Evolutionary conservation across 305 asterid genomes (phyloP), one percentile per base, ranked within the genome.

Genomic region (Andrographis paniculata): DNA sequence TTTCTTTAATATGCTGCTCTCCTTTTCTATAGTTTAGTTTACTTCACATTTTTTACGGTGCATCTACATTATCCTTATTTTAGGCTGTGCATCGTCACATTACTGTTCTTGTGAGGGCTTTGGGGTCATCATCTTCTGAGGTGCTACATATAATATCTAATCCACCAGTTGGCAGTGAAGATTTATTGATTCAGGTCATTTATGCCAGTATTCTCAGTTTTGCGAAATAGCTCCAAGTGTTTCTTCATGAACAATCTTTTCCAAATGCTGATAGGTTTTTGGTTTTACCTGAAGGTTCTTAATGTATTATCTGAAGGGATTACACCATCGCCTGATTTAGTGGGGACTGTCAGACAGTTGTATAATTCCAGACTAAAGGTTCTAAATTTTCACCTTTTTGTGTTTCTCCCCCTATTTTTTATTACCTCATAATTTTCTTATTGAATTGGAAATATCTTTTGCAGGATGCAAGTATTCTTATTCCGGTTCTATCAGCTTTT

Each of bases 81-180:
- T 62, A 92, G 99, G 99, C 91, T 53, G 81, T 92, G 64, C 87
- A 79, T 80, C 96, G 94, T 55, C 99, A 92, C 74, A 69, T 82
- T 52, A 78, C 81, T 58, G 65, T 77, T 68, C 85, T 92, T 55
- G 59, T 79, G 59, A 79, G 94, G 78, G 72, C 94, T 45, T 60
- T 81, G 57, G 94, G 82, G 42, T 59, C 84, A 33, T 59, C 84
- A 33, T 81, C 69, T 61, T 68, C 93, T 14, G 94, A 81, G 59
- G 62, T 87, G 73, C 93, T 87, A 42, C 72, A 57, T 52, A 74
- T 87, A 65, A 77, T 92, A 61, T 80, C 99, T 10, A 75, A 81
- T 67, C 99, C 96, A 63, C 94, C 99, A 17, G 66, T 56, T 31
- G 99, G 99, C 68, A 79, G 97, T 81, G 96, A 87, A 65, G 77